phyloP scores from a whole-genome alignment of 495 filamentous ascomycete species.

The Penicillium manginii region DNA sequence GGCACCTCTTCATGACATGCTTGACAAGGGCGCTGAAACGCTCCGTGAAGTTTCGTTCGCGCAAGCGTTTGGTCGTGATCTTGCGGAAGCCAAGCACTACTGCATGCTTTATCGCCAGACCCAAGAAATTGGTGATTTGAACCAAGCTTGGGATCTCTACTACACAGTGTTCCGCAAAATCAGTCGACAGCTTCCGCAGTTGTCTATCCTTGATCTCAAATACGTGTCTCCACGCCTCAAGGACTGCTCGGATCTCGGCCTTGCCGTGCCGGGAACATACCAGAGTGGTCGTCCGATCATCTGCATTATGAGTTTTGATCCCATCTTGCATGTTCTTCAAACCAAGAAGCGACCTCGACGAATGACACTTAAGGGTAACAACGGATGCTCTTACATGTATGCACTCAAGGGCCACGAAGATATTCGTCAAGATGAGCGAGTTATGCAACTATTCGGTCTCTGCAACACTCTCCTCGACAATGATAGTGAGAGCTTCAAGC shows the following conservation, averaged over 20 bases:
- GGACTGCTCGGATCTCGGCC: slow-evolving; percentile 76
- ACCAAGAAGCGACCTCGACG: slow-evolving; percentile 96
- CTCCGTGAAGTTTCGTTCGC: slow-evolving; percentile 94
- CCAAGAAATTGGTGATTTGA: slow-evolving; percentile 88
- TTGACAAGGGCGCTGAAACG: slow-evolving; percentile 89
- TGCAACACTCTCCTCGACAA: slow-evolving; percentile 91
- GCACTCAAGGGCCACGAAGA: slow-evolving; percentile 96
- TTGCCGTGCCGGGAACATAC: slow-evolving; percentile 95
- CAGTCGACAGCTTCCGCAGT: slow-evolving; percentile 85
- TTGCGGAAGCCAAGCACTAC: slow-evolving; percentile 93
- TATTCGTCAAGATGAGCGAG: slow-evolving; percentile 96
- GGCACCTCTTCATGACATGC: slow-evolving; percentile 85
- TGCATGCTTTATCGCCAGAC: slow-evolving; percentile 88
- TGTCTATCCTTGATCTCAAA: slow-evolving; percentile 89
- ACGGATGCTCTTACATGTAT: slow-evolving; percentile 84
- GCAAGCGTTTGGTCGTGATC: slow-evolving; percentile 94
- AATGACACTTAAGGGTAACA: slow-evolving; percentile 84
- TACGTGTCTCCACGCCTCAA: slow-evolving; percentile 95
- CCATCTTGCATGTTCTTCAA: slow-evolving; percentile 86
- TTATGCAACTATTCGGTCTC: slow-evolving; percentile 98
- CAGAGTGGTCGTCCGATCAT: slow-evolving; percentile 84
- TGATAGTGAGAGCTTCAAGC: slow-evolving; percentile 94
- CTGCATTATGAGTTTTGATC: slow-evolving; percentile 85
- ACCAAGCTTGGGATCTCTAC: slow-evolving; percentile 98
- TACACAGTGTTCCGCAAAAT: slow-evolving; percentile 97